Percentiles rank a stretch among this genome's conserved stretches.
Evolutionary conservation across 805 yeast species (phyloP).

Genomic region (Teunomyces panamensis): DNA sequence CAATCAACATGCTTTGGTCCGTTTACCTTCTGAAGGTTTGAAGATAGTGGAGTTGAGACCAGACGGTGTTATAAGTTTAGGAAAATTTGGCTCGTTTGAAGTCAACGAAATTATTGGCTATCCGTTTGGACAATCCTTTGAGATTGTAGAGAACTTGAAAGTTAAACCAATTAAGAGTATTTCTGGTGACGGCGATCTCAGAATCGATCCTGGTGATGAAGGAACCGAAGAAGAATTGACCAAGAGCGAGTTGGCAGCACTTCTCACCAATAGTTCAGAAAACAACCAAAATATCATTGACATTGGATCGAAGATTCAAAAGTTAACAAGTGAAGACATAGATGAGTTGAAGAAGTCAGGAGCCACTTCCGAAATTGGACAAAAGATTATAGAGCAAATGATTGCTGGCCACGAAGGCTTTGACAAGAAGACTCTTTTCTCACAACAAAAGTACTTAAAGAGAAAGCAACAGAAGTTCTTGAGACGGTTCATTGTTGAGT

Average conservation of each 20-base stretch:
- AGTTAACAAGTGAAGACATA: constrained; percentile 73
- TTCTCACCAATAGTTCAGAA: constrained; percentile 49
- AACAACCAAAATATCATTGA: constrained; percentile 64
- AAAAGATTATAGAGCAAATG: constrained; percentile 75
- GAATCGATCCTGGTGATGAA: constrained; percentile 21
- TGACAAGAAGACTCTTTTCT: constrained; percentile 81
- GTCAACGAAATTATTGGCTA: constrained; percentile 75
- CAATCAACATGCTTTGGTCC: constrained; percentile 58
- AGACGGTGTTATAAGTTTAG: constrained; percentile 65
- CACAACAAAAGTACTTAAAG: constrained; percentile 88
- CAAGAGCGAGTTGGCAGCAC: constrained; percentile 33
- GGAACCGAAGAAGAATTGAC: constrained; percentile 29
- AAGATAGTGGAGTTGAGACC: constrained; percentile 67
- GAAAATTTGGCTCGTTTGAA: constrained; percentile 86
- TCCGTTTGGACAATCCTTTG: constrained; percentile 87
- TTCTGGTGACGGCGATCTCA: constrained; percentile 24
- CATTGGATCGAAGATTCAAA: constrained; percentile 70
- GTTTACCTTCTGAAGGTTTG: constrained; percentile 78
- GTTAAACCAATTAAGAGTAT: constrained; percentile 49
- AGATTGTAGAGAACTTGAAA: constrained; percentile 57
- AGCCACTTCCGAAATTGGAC: constrained; percentile 60
- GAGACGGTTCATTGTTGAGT: constrained; percentile 79
- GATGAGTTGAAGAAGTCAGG: constrained; percentile 76
- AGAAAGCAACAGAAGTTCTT: constrained; percentile 91
- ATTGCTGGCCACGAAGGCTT: constrained; percentile 83